These are phyloP conservation scores for Ottelia alismoides DNA, from an alignment of 106 monocot genomes.

Conservation along the genomic window DNA sequence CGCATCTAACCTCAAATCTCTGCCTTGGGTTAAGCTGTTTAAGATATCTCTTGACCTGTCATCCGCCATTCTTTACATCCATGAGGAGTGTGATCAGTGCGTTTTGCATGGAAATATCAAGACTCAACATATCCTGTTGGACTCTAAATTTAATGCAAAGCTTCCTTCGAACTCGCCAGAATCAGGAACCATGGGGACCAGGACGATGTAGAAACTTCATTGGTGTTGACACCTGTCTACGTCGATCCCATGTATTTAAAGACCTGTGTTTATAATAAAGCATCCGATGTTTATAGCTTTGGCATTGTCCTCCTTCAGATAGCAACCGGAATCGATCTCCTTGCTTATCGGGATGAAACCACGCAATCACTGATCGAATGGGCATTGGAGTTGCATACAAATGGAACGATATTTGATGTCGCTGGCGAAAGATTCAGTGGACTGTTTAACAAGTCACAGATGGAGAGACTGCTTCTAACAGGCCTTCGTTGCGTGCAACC, in stretches of 20 bases:
- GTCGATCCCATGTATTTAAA: not conserved
- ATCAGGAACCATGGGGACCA: not conserved
- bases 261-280: not conserved
- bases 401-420: too few species aligned
- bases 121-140: not conserved
- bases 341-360: too few species aligned
- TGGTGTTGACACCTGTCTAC: not conserved
- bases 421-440: too few species aligned
- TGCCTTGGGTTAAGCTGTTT: not conserved
- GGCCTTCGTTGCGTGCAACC: too few species aligned
- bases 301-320: not conserved
- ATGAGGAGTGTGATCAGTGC: not conserved
- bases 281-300: not conserved
- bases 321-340: too few species aligned
- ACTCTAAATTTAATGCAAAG: not conserved
- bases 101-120: not conserved
- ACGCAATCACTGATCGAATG: too few species aligned
- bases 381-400: too few species aligned
- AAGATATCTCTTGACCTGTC: not conserved
- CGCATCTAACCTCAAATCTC: not conserved
- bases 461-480: too few species aligned
- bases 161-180: too few species aligned
- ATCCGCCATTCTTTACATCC: not conserved
- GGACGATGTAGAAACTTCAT: not conserved
- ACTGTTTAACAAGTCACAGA: too few species aligned